Evolutionary conservation across 441 rosid genomes (phyloP).

Genomic region (Populus hybrid): DNA sequence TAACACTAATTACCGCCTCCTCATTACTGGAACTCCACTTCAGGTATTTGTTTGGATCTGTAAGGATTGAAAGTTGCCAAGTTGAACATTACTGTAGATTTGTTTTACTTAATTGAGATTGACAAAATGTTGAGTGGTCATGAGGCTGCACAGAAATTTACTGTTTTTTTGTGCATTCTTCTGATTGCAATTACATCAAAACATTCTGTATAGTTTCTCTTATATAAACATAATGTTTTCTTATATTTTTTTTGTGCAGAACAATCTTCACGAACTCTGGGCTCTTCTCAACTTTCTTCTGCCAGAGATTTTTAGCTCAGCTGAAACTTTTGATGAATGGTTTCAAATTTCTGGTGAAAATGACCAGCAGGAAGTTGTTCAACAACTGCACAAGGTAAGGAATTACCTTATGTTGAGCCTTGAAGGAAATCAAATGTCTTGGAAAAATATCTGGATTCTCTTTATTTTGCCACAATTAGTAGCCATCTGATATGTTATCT

Average conservation of each 20-base stretch:
- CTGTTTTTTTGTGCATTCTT: neutral
- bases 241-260: conserved; percentile 47
- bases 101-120: neutral
- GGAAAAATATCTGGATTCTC: neutral
- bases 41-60: conserved; percentile 54
- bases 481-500: conserved; percentile 12
- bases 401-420: conserved; percentile 1
- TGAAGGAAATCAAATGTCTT: neutral
- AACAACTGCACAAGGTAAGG: conserved; percentile 93
- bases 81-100: neutral
- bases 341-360: conserved; percentile 98
- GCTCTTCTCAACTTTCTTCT: conserved; percentile 93
- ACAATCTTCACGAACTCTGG: conserved; percentile 99
- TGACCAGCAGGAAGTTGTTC: conserved; percentile 99
- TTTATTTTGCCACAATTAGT: neutral
- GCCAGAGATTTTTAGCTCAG: conserved; percentile 98
- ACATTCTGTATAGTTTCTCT: neutral
- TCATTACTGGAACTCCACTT: conserved; percentile 98
- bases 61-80: neutral
- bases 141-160: neutral
- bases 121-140: neutral
- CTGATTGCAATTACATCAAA: neutral
- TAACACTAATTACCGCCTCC: conserved; percentile 93
- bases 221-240: conserved; percentile 10
- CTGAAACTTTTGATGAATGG: conserved; percentile 99